Evolutionary conservation across 2,329 filamentous ascomycete genomes (phyloP).

Genomic region (Meredithiella fracta): DNA sequence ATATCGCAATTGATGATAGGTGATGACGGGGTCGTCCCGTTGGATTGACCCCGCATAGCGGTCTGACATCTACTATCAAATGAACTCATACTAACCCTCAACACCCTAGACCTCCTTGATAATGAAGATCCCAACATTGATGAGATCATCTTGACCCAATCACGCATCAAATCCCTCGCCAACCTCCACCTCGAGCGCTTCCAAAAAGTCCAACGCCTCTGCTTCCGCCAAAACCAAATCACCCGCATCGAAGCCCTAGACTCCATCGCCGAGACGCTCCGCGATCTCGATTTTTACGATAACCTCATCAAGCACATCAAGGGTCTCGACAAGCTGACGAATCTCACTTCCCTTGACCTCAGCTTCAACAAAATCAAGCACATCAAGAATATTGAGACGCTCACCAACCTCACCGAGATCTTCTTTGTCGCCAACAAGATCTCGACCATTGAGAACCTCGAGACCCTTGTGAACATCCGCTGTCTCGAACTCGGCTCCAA

Average conservation of each 20-base stretch:
- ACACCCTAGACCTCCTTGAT: constrained; percentile 39
- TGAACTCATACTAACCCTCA: neutral
- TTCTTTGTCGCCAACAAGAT: constrained; percentile 96
- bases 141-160: constrained; percentile 83
- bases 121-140: constrained; percentile 44
- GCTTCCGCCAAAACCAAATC: constrained; percentile 85
- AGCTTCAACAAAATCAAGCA: constrained; percentile 99
- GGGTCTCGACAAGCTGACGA: constrained; percentile 60
- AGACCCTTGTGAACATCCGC: constrained; percentile 54
- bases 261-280: constrained; percentile 46
- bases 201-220: constrained; percentile 56
- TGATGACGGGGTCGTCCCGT: too few relatives aligned
- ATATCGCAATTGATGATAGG: neutral
- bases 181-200: constrained; percentile 75
- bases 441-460: constrained; percentile 66
- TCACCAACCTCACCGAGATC: constrained; percentile 63
- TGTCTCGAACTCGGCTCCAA: constrained; percentile 89
- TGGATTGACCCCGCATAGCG: too few relatives aligned
- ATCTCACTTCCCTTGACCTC: constrained; percentile 68
- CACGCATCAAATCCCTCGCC: constrained; percentile 61
- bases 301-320: constrained; percentile 81
- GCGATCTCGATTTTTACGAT: constrained; percentile 89
- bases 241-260: constrained; percentile 60
- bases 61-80: neutral
- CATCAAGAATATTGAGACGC: constrained; percentile 71